Evolutionary conservation across 73 alveolate species (phyloP).

Genomic region (Paramecium bursaria): DNA sequence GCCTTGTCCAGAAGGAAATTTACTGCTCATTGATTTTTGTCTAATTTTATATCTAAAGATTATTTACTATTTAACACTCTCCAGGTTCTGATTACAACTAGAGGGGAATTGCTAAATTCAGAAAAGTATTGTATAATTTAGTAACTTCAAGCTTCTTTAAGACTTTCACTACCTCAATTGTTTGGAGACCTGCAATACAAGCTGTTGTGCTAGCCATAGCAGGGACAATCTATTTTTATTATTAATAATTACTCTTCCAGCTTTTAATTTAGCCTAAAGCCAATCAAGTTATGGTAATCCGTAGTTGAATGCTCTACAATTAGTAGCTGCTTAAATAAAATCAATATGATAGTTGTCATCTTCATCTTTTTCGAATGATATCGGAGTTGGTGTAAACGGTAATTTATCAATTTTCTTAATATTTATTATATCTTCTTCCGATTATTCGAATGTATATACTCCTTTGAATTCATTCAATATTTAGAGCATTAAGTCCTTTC

Average conservation of each 20-base stretch:
- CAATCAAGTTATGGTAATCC: conserved; percentile 88
- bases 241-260: conserved; percentile 80
- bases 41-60: too few relatives aligned
- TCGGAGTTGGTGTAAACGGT: conserved; percentile 60
- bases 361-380: conserved; percentile 93
- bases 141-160: conserved; percentile 72
- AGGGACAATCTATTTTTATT: conserved; percentile 83
- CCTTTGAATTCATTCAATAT: conserved; percentile 73
- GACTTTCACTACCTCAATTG: conserved; percentile 89
- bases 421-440: conserved; percentile 47
- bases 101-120: conserved; percentile 79
- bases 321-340: conserved; percentile 89
- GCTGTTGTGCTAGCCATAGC: conserved; percentile 97
- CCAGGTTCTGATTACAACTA: conserved; percentile 83
- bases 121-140: conserved; percentile 82
- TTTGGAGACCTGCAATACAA: conserved; percentile 91
- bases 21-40: conserved; percentile 67
- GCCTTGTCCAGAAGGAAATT: conserved; percentile 78
- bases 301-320: conserved; percentile 89
- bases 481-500: conserved; percentile 62
- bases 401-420: conserved; percentile 69
- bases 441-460: conserved; percentile 6
- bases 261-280: conserved; percentile 92
- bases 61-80: conserved; percentile 69
- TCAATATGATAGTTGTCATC: conserved; percentile 93